Conservation (phyloP, 305 asterid species). For the Fraxinus baroniana region DNA sequence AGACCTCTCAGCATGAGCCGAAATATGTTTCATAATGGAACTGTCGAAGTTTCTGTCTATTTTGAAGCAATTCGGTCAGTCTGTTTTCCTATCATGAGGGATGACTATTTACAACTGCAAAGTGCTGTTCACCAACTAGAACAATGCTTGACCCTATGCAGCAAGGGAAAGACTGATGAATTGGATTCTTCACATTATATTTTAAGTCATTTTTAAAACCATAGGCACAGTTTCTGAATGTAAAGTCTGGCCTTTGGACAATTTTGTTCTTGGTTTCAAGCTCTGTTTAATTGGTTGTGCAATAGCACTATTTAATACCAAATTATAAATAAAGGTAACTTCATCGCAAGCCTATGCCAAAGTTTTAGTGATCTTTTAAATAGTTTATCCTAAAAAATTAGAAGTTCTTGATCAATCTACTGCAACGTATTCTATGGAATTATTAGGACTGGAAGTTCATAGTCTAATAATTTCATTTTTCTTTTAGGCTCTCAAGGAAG, state of each 20-base stretch:
- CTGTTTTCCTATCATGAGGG: neutral
- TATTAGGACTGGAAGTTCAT: slow-evolving; percentile 21
- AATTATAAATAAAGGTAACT: neutral
- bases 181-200: neutral
- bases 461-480: slow-evolving; percentile 26
- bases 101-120: neutral
- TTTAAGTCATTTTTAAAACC: neutral
- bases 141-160: neutral
- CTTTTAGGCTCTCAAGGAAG: slow-evolving; percentile 71
- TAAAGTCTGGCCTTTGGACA: neutral
- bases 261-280: neutral
- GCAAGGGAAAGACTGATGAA: neutral
- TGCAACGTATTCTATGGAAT: slow-evolving; percentile 1
- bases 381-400: slow-evolving; percentile 1
- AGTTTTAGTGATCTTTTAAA: neutral
- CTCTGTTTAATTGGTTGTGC: neutral
- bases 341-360: slow-evolving; percentile 2
- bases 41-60: neutral
- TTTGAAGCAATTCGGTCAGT: neutral
- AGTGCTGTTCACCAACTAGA: neutral
- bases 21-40: neutral
- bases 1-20: neutral
- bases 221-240: neutral
- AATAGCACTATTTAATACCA: slow-evolving; percentile 8
- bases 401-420: slow-evolving; percentile 9